Percentiles rank a stretch among this genome's conserved stretches.
Evolutionary conservation across 1,139 yeast genomes (phyloP).

Genomic region (Maudiozyma humilis): DNA sequence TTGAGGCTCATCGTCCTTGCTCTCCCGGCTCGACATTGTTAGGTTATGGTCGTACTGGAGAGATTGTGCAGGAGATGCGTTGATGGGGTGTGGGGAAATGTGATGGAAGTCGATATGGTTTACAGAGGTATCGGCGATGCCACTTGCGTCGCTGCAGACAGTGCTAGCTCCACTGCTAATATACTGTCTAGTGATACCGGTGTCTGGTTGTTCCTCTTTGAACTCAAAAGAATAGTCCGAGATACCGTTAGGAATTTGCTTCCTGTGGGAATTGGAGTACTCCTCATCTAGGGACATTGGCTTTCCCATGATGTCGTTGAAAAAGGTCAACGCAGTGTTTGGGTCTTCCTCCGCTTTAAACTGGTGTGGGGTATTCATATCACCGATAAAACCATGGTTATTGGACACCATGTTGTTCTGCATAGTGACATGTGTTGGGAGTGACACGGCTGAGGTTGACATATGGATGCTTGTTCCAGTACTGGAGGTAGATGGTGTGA

Average conservation of each 20-base stretch:
- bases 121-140: neutral
- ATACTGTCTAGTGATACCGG: neutral
- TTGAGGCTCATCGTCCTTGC: neutral
- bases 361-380: neutral
- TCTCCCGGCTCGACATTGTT: neutral
- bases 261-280: neutral
- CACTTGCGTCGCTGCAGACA: neutral
- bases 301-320: neutral
- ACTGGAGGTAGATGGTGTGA: neutral
- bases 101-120: neutral
- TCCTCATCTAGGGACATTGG: neutral
- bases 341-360: neutral
- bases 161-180: neutral
- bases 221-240: too few relatives aligned
- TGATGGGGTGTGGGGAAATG: neutral
- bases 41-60: neutral
- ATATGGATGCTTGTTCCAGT: neutral
- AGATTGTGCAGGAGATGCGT: neutral
- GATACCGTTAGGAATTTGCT: neutral
- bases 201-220: neutral
- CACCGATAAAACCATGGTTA: neutral
- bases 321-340: neutral
- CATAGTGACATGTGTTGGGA: too few relatives aligned
- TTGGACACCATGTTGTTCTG: too few relatives aligned
- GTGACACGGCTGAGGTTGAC: neutral